These are phyloP conservation scores for Zygoascus flipseniorum DNA, from an alignment of 805 yeast genomes.

Conservation along the genomic window DNA sequence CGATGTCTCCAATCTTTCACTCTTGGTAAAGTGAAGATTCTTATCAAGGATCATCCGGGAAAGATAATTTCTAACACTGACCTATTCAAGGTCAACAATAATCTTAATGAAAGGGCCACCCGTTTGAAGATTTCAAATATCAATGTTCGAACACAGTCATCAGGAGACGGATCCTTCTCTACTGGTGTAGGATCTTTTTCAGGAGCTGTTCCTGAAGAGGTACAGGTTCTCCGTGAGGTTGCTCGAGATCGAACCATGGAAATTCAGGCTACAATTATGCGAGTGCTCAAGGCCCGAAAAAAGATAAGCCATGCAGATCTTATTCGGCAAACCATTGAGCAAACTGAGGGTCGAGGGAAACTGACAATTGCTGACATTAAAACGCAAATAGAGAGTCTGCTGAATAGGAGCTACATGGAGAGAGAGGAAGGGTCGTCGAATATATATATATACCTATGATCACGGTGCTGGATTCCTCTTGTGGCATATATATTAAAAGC, in stretches of 20 bases:
- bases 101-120: constrained; percentile 17
- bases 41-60: constrained; percentile 17
- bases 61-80: constrained; percentile 16
- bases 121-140: constrained; percentile 17
- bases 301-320: constrained; percentile 22
- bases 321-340: constrained; percentile 20
- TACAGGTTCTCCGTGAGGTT: constrained; percentile 18
- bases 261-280: constrained; percentile 26
- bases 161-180: constrained; percentile 2
- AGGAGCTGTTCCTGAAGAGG: constrained; percentile 18
- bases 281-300: constrained; percentile 26
- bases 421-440: constrained; percentile 11
- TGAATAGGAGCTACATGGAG: constrained; percentile 23
- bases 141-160: not conserved
- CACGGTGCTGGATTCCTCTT: too few relatives aligned
- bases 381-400: constrained; percentile 22
- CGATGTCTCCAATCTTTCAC: constrained; percentile 22
- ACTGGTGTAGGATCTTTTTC: not conserved
- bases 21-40: constrained; percentile 19
- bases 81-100: constrained; percentile 19
- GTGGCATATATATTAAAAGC: too few relatives aligned
- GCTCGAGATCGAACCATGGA: constrained; percentile 26
- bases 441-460: constrained; percentile 3
- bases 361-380: constrained; percentile 24
- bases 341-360: constrained; percentile 24